Evolutionary conservation across 139 green algal species (phyloP).

Genomic region (Tetradesmus lagerheimii): DNA sequence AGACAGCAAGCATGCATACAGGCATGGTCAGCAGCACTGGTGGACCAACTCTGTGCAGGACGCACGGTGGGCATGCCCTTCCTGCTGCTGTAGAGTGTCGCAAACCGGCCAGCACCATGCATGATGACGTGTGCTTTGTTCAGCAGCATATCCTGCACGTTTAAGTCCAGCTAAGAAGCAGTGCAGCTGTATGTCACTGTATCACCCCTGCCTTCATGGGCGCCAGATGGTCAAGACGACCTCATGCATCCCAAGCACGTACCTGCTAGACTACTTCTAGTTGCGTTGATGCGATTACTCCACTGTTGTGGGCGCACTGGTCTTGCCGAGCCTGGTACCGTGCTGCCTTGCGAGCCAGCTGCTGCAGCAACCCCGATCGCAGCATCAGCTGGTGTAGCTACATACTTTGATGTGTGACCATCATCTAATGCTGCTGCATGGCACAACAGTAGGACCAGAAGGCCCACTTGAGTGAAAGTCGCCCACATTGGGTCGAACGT

Average conservation of each 20-base stretch:
- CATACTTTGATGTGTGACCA: background rate
- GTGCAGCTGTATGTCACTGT: background rate
- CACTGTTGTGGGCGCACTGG: background rate
- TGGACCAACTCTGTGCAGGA: background rate
- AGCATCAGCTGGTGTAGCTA: background rate
- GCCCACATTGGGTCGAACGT: background rate
- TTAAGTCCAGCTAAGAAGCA: background rate
- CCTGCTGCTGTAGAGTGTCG: too few species aligned
- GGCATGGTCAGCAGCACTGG: background rate
- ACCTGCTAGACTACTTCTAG: background rate
- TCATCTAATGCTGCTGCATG: background rate
- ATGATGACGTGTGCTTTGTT: too few species aligned
- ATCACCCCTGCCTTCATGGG: background rate
- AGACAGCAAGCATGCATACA: background rate
- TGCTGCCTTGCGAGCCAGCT: background rate
- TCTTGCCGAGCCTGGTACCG: background rate
- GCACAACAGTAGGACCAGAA: background rate
- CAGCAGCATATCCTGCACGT: background rate
- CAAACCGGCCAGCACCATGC: too few species aligned
- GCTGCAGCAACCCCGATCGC: background rate
- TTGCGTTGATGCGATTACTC: background rate
- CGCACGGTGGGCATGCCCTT: too few species aligned
- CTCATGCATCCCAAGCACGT: background rate
- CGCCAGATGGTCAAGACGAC: background rate
- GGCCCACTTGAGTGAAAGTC: background rate